phyloP scores from a whole-genome alignment of 1,284 basidiomycete genomes.

The Malassezia sympodialis region DNA sequence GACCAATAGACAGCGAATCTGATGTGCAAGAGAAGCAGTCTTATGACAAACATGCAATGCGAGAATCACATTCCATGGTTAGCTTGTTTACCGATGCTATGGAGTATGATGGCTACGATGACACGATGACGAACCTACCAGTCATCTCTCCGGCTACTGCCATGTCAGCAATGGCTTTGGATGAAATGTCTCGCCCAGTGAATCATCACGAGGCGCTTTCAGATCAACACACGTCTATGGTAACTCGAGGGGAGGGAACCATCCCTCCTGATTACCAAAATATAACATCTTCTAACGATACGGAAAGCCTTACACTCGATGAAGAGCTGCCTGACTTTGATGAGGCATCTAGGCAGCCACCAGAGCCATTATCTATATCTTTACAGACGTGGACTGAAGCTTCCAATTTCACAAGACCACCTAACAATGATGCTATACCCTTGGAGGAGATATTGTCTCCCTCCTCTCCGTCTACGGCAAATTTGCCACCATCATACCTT shows the following conservation, averaged over 20 bases:
- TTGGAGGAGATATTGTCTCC: background rate
- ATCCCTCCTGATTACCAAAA: background rate
- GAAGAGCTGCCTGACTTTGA: conserved; percentile 15
- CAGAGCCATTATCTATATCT: background rate
- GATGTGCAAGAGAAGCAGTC: background rate
- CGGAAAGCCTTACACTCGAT: background rate
- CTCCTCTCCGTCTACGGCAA: background rate
- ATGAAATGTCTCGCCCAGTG: background rate
- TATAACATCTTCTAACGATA: background rate
- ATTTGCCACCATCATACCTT: conserved; percentile 3
- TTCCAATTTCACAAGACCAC: background rate
- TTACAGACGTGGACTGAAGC: background rate
- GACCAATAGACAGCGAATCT: conserved; percentile 9
- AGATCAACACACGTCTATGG: background rate
- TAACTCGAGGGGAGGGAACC: background rate
- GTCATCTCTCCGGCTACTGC: background rate
- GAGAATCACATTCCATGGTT: conserved; percentile 1
- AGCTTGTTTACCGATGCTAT: conserved; percentile 22
- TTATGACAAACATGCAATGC: background rate
- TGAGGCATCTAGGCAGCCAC: conserved; percentile 1
- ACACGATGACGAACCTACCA: conserved; percentile 6
- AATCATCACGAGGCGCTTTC: background rate
- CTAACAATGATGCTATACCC: background rate
- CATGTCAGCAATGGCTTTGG: background rate
- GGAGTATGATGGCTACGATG: conserved; percentile 40